A percentile compares a stretch with the other conserved stretches of the same genome.
Evolutionary conservation across 164 flowering plant genomes (phyloP).

Genomic region (Vitis rotundifolia): DNA sequence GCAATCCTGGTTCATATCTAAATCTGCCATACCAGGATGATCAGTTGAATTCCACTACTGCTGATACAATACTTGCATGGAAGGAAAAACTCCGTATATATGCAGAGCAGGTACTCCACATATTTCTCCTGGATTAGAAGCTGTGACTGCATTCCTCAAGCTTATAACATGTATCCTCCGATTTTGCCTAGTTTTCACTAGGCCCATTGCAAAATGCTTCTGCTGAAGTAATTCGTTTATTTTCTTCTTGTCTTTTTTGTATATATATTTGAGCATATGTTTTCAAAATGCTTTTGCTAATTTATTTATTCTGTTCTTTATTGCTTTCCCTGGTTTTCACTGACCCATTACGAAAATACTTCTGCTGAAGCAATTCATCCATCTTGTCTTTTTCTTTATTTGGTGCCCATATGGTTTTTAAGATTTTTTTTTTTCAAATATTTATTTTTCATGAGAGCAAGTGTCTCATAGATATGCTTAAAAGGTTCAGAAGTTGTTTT

Average conservation of each 20-base stretch:
- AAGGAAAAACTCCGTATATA: constrained; percentile 31
- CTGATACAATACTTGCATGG: constrained; percentile 17
- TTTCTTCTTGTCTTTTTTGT: too few relatives aligned
- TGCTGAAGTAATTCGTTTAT: too few relatives aligned
- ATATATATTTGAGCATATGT: too few relatives aligned
- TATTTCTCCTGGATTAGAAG: background rate
- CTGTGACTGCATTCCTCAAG: background rate
- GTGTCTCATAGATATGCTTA: background rate
- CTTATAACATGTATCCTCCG: too few relatives aligned
- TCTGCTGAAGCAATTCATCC: background rate
- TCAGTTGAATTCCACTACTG: constrained; percentile 2
- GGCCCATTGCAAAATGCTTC: too few relatives aligned
- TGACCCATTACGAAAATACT: background rate
- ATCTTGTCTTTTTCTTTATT: background rate
- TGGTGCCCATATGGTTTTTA: too few relatives aligned
- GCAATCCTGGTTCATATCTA: constrained; percentile 6
- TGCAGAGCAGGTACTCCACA: constrained; percentile 30
- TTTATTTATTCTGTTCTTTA: too few relatives aligned
- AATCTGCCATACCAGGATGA: constrained; percentile 2
- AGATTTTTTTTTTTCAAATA: background rate
- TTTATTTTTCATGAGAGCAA: background rate
- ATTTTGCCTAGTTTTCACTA: too few relatives aligned
- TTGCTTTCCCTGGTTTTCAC: too few relatives aligned
- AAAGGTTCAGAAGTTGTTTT: background rate
- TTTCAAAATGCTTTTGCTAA: too few relatives aligned